Conservation (phyloP, 768 basidiomycete species). For the Russula sp. region DNA sequence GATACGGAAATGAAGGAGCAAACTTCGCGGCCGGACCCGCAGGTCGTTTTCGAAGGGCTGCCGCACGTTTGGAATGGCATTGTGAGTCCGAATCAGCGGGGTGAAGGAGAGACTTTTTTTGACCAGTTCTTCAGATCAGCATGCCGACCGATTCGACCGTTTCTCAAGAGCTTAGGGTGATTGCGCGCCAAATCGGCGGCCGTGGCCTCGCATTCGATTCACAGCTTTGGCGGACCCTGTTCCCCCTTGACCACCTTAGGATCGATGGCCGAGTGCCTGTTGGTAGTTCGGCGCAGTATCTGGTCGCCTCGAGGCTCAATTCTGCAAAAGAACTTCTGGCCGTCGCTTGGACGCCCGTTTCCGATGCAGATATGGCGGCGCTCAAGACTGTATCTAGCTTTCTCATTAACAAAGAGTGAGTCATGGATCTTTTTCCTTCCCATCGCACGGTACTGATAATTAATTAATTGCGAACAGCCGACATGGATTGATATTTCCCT, state of each 20-base stretch:
- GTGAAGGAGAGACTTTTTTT: slow-evolving; percentile 21
- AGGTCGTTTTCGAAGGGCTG: slow-evolving; percentile 50
- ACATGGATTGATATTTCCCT: slow-evolving; percentile 83
- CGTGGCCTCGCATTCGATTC: slow-evolving; percentile 55
- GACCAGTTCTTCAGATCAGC: slow-evolving; percentile 49
- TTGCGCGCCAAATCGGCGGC: slow-evolving; percentile 80
- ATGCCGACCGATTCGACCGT: slow-evolving; percentile 77
- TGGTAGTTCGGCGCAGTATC: slow-evolving; percentile 71
- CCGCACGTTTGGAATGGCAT: slow-evolving; percentile 73
- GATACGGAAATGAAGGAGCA: slow-evolving; percentile 8
- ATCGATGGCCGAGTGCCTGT: slow-evolving; percentile 85
- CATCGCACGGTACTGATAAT: neutral
- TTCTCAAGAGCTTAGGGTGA: slow-evolving; percentile 61
- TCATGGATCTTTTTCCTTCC: slow-evolving; percentile 23
- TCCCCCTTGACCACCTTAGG: slow-evolving; percentile 64
- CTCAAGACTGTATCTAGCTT: slow-evolving; percentile 65
- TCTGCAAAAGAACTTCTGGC: slow-evolving; percentile 75
- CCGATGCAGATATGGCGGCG: slow-evolving; percentile 45
- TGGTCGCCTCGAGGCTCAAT: slow-evolving; percentile 76
- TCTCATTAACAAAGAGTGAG: slow-evolving; percentile 69
- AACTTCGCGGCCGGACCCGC: slow-evolving; percentile 24
- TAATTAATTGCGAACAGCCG: slow-evolving; percentile 50
- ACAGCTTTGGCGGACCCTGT: slow-evolving; percentile 69
- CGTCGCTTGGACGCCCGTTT: slow-evolving; percentile 62
- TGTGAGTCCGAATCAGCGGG: slow-evolving; percentile 42